Evolutionary conservation across 2,329 filamentous ascomycete species (phyloP).

Genomic region (Aspergillaceae sp.): DNA sequence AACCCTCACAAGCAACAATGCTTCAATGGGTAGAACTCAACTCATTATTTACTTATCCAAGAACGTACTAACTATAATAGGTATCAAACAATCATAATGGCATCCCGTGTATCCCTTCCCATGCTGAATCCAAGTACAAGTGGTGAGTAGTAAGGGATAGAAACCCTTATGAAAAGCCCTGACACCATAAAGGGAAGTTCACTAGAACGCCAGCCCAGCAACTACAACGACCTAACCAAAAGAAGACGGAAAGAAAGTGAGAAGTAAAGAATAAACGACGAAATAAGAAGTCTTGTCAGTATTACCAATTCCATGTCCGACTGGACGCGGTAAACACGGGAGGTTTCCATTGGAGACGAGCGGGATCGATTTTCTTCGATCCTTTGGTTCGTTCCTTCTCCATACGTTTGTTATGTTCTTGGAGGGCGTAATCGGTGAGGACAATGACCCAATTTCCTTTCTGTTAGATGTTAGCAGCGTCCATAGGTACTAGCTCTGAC

Average conservation of each 20-base stretch:
- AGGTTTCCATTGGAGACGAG: conserved; percentile 84
- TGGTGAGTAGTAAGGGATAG: too few species aligned
- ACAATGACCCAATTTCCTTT: conserved; percentile 97
- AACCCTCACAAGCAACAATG: too few species aligned
- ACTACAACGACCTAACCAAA: too few species aligned
- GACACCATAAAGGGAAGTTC: too few species aligned
- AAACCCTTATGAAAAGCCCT: too few species aligned
- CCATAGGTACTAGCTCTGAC: neutral
- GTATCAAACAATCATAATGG: neutral
- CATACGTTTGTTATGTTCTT: conserved; percentile 58
- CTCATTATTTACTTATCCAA: too few species aligned
- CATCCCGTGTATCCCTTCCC: neutral
- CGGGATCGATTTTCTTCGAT: conserved; percentile 64
- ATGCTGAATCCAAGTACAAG: too few species aligned
- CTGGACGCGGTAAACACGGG: conserved; percentile 85
- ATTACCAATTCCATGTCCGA: conserved; percentile 89
- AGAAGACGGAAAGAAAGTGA: too few species aligned
- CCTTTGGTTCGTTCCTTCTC: conserved; percentile 75
- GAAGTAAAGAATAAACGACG: neutral
- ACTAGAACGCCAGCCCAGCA: too few species aligned
- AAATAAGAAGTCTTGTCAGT: neutral
- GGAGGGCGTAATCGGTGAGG: conserved; percentile 71
- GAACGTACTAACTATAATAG: neutral
- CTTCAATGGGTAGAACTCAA: too few species aligned
- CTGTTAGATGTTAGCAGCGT: conserved; percentile 19